A percentile compares a stretch with the other conserved stretches of the same genome.
These are phyloP conservation scores for barrel medic (Medicago truncatula) DNA, from an alignment of 306 rosid genomes.

Conservation along the genomic window MtrunA17r5.0-ANR NC_053042.1:13989501-13990000, in stretches of 20 bases:
- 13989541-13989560: slow-evolving; percentile 57
- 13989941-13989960: neutral
- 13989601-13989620: slow-evolving; percentile 67
- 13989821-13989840: neutral
- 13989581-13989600: slow-evolving; percentile 66
- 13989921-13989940: neutral
- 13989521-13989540: slow-evolving; percentile 65
- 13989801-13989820: neutral
- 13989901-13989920: neutral
- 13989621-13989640: slow-evolving; percentile 12
- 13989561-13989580: slow-evolving; percentile 76
- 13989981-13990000: slow-evolving; percentile 8
- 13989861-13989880: neutral
- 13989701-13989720: slow-evolving; percentile 2
- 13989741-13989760: neutral
- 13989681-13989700: slow-evolving; percentile 24
- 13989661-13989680: slow-evolving; percentile 23
- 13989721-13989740: slow-evolving; percentile 31
- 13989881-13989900: neutral
- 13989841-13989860: neutral
- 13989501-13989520: slow-evolving; percentile 71
- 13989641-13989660: slow-evolving; percentile 5
- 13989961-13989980: neutral
- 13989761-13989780: neutral
- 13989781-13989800: neutral